Percentiles rank a stretch among this genome's conserved stretches.
Conservation (phyloP, 352 stramenopile species). For the Phytophthora podocarpi region DNA sequence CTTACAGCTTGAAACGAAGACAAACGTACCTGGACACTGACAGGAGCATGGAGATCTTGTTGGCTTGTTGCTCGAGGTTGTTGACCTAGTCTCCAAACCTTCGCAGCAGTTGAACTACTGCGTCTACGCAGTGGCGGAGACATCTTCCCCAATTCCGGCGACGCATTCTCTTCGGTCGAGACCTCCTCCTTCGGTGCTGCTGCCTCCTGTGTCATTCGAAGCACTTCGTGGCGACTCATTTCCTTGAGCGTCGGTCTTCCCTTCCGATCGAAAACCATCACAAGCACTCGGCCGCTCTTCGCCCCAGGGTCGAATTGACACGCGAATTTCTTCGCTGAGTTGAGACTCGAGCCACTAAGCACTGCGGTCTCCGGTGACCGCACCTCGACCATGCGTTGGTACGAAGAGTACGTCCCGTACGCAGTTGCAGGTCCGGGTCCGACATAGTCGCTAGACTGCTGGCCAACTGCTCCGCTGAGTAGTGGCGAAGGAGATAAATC, state of each 20-base stretch:
- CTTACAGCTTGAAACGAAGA: not conserved
- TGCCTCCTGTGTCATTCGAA: slow-evolving; percentile 58
- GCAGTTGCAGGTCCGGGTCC: slow-evolving; percentile 18
- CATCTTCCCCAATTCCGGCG: slow-evolving; percentile 2
- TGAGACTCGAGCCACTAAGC: slow-evolving; percentile 9
- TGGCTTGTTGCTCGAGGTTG: slow-evolving; percentile 20
- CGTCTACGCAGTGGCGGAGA: slow-evolving; percentile 22
- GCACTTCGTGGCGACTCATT: slow-evolving; percentile 62
- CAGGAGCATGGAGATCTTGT: slow-evolving; percentile 24
- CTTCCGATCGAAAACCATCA: slow-evolving; percentile 53
- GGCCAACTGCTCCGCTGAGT: slow-evolving; percentile 5
- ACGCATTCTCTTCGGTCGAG: not conserved
- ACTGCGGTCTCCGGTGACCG: slow-evolving; percentile 13
- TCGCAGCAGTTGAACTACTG: slow-evolving; percentile 24
- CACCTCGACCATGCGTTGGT: slow-evolving; percentile 29
- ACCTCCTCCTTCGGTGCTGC: slow-evolving; percentile 35
- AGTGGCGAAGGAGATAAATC: slow-evolving; percentile 22
- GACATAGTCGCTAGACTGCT: slow-evolving; percentile 19
- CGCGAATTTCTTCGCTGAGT: slow-evolving; percentile 34
- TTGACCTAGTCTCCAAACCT: slow-evolving; percentile 26
- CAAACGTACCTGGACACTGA: slow-evolving; percentile 37
- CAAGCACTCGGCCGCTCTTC: slow-evolving; percentile 45
- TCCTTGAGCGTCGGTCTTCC: slow-evolving; percentile 51
- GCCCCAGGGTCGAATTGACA: slow-evolving; percentile 48
- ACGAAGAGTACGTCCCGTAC: slow-evolving; percentile 34